Base-by-base conservation (phyloP, 805 yeast species). In the Candida verbasci region DNA sequence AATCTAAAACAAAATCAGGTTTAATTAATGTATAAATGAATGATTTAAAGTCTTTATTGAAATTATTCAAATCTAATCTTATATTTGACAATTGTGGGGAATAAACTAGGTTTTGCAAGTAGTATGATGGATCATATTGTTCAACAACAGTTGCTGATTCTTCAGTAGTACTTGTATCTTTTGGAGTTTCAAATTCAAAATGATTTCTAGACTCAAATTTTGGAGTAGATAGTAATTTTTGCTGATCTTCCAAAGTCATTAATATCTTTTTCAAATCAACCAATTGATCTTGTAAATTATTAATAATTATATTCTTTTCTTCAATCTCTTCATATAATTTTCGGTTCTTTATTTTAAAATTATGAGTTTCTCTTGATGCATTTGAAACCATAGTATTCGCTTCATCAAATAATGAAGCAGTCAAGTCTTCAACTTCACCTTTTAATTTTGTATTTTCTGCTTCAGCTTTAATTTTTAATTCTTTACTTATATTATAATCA, bases 341-440 rank as follows among this genome's bases (percentile, higher is more conserved):
- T 23, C 71, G 61, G 47, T 83, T 83, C 45, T 79, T 76, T 34
- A 74, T 58, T 47, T 80, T 78, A 42, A 68, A 68, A 23, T 75
- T 77, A 50, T 80, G 71, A 4, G 80, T 74, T 39, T 81, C 83
- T 36, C 77, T 69, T 41, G 85, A 76, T 0, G 95, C 95, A 43
- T 80, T 76, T 33, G 82, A 77, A 6, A 86, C 96, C 86, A 86
- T 85, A 34, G 73, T 71, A 53, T 86, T 86, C 10, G 96, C 96
- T 52, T 87, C 93, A 43, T 77, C 82, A 52, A 86, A 86, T 22
- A 86, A 60, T 1, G 88, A 77, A 1, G 81, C 86, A 1, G 88
- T 76, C 31, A 86, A 60, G 26, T 86, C 95, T 51, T 85, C 93
- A 24, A 86, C 83, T 53, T 86, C 96, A 22, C 70, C 75, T 43